phyloP scores from a whole-genome alignment of 768 basidiomycete genomes.

The Suillus ampliporus region DNA sequence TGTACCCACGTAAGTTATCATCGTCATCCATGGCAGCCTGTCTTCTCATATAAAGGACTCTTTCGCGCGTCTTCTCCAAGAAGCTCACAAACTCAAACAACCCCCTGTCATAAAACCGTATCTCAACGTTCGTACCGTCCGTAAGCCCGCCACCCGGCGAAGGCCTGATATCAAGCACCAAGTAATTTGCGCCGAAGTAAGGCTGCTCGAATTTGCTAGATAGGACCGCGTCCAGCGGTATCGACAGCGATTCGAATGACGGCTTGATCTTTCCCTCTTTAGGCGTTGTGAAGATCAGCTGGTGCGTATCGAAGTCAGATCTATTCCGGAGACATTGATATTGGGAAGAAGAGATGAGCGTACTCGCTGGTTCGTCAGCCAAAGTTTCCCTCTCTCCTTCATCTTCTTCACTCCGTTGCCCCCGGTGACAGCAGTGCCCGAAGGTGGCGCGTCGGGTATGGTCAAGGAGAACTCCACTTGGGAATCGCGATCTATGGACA shows the following conservation, averaged over 20 bases:
- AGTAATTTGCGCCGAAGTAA: conserved; percentile 69
- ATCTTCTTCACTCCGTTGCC: conserved; percentile 61
- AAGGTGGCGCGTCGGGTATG: conserved; percentile 60
- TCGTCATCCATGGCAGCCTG: conserved; percentile 45
- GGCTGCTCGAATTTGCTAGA: conserved; percentile 80
- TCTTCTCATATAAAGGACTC: conserved; percentile 75
- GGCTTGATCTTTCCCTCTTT: conserved; percentile 28
- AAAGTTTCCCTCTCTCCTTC: conserved; percentile 61
- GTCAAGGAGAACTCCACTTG: conserved; percentile 63
- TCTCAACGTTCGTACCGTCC: conserved; percentile 65
- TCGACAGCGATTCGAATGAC: conserved; percentile 48
- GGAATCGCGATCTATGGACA: conserved; percentile 48
- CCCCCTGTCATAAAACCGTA: conserved; percentile 68
- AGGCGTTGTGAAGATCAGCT: conserved; percentile 69
- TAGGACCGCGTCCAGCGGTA: conserved; percentile 69
- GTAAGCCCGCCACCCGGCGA: conserved; percentile 70
- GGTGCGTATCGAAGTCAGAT: conserved; percentile 12
- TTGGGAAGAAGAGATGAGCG: conserved; percentile 25
- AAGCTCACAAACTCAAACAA: conserved; percentile 77
- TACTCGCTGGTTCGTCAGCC: conserved; percentile 79
- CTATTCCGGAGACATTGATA: conserved; percentile 12
- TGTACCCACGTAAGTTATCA: conserved; percentile 35
- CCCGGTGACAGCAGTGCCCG: conserved; percentile 48
- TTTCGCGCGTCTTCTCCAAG: conserved; percentile 79
- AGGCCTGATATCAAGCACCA: conserved; percentile 70